Evolutionary conservation across 805 yeast species (phyloP).

Genomic region (Jamesozyma piceae): DNA sequence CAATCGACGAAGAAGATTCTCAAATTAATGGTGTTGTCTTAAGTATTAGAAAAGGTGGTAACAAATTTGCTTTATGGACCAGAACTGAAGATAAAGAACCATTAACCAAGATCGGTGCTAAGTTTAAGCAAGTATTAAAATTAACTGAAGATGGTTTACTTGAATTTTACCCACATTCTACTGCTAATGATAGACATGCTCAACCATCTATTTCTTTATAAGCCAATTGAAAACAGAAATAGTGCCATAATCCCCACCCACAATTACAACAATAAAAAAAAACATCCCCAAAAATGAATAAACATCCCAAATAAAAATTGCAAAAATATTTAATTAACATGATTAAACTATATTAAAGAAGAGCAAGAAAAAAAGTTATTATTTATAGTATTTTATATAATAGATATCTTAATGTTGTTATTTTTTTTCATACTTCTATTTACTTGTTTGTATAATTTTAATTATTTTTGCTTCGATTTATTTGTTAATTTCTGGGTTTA

Average conservation of each 20-base stretch:
- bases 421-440: too few relatives aligned
- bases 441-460: background rate
- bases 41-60: constrained; percentile 72
- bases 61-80: constrained; percentile 90
- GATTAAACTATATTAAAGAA: too few relatives aligned
- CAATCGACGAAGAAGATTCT: constrained; percentile 72
- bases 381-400: too few relatives aligned
- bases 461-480: background rate
- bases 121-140: constrained; percentile 76
- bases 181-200: constrained; percentile 28
- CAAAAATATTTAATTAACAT: background rate
- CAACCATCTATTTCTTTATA: constrained; percentile 29
- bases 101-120: constrained; percentile 69
- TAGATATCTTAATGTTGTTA: too few relatives aligned
- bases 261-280: background rate
- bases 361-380: too few relatives aligned
- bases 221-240: constrained; percentile 1
- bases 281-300: too few relatives aligned
- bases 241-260: too few relatives aligned
- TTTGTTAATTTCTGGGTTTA: too few relatives aligned
- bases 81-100: constrained; percentile 58
- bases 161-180: constrained; percentile 48
- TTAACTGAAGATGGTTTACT: constrained; percentile 64
- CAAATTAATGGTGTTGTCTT: constrained; percentile 93
- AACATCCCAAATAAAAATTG: too few relatives aligned